Base-by-base conservation (phyloP, 2,329 filamentous ascomycete genomes). In the Colletotrichum magnum region DNA sequence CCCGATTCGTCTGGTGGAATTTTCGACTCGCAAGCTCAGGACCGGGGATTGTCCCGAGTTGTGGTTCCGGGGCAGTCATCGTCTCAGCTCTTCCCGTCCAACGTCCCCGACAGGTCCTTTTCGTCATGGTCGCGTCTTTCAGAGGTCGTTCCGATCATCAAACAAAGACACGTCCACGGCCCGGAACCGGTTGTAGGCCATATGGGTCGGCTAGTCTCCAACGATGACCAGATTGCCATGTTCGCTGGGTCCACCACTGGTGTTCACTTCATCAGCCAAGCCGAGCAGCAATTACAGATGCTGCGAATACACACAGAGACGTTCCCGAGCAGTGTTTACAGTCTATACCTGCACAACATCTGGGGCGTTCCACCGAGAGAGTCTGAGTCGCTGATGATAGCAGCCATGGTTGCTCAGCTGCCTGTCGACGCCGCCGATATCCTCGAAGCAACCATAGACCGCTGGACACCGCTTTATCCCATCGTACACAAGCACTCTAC, bases 191-290 rank as follows among this genome's bases (percentile, higher is more conserved):
- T 76, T 3, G 70, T 76, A 4, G 72, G 74, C 3, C 75, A 76
- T 24, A 76, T 76, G 75, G 75, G 73, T 4, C 72, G 75, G 1
- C 60, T 76, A 2, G 71, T 76, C 2, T 58, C 58, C 5, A 70
- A 75, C 45, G 74, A 74, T 45, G 54, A 68, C 10, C 66, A 70
- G 18, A 60, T 72, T 3, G 73, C 70, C 41, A 75, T 74, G 73
- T 76, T 76, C 56, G 72, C 68, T 0, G 75, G 74, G 2, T 76
- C 75, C 2, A 73, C 74, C 2, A 76, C 74, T 1, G 75, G 74
- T 3, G 75, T 76, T 6, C 75, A 76, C 45, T 76, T 76, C 51
- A 74, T 75, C 21, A 72, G 70, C 41, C 74, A 76, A 50, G 73
- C 73, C 1, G 74, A 76, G 50, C 74, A 76, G 36, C 73, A 74